Evolutionary conservation across 768 basidiomycete species (phyloP).

Genomic region (Grammothele lineata): DNA sequence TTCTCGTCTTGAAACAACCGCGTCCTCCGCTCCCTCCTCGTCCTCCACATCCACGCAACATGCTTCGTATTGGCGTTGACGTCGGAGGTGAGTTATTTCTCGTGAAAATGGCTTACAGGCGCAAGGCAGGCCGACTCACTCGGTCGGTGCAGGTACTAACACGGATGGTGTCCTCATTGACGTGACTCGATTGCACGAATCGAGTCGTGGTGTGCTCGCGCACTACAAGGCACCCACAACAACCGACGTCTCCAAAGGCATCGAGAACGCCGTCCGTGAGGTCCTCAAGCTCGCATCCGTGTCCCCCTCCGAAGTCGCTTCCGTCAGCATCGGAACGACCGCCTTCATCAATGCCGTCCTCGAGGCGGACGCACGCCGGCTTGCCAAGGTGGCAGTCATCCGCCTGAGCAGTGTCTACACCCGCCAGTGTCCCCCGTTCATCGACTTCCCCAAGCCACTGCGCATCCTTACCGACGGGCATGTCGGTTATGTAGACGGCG

Average conservation of each 20-base stretch:
- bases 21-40: too few relatives aligned
- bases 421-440: constrained; percentile 52
- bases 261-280: constrained; percentile 44
- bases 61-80: constrained; percentile 27
- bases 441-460: constrained; percentile 42
- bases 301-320: constrained; percentile 37
- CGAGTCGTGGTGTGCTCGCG: constrained; percentile 34
- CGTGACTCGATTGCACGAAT: constrained; percentile 24
- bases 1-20: too few relatives aligned
- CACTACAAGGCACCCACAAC: constrained; percentile 51
- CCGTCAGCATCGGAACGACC: constrained; percentile 58
- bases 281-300: constrained; percentile 38
- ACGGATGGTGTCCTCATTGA: constrained; percentile 39
- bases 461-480: constrained; percentile 28
- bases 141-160: constrained; percentile 28
- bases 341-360: constrained; percentile 48
- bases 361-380: constrained; percentile 47
- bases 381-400: constrained; percentile 59
- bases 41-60: constrained; percentile 3
- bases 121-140: neutral
- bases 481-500: constrained; percentile 37
- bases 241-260: constrained; percentile 52
- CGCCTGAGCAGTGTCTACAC: constrained; percentile 60
- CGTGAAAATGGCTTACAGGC: neutral
- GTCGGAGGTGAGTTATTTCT: constrained; percentile 23